Base-by-base conservation (phyloP, 2,329 filamentous ascomycete genomes). In the Exophiala lecanii-corni region DNA sequence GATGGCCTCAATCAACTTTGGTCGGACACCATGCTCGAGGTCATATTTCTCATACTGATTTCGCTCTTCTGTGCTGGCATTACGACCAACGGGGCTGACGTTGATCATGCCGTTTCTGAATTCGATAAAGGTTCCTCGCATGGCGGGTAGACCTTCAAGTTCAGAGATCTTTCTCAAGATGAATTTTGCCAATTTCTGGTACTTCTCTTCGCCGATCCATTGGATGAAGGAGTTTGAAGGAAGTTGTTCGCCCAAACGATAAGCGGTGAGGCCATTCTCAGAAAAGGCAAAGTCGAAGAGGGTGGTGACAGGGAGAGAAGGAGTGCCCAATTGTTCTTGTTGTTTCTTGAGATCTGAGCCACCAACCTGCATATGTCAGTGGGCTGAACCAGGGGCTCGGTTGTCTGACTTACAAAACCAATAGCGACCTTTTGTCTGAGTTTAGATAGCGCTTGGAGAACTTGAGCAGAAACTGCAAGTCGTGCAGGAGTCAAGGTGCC, bases 231-330 rank as follows among this genome's bases (percentile, higher is more conserved):
- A 87, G 68, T 84, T 84, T 59, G 80, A 81, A 1, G 82, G 74
- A 45, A 97, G 79, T 42, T 78, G 75, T 63, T 82, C 68, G 58
- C 91, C 92, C 60, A 89, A 70, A 61, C 89, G 88, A 75, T 78
- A 94, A 32, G 91, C 92, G 2, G 86, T 94, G 56, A 98, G 79
- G 9, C 92, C 92, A 70, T 98, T 98, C 73, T 98, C 92, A 46
- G 89, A 75, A 72, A 98, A 98, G 78, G 85, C 92, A 72, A 87
- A 98, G 74, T 98, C 92, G 74, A 98, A 98, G 59, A 97, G 81
- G 50, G 79, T 74, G 39, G 82, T 89, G 49, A 97, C 91, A 56
- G 73, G 65, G 56, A 83, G 75, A 45, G 76, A 70, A 18, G 77
- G 64, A 3, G 79, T 76, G 63, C 89, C 89, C 50, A 97, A 79